Percentiles rank a stretch among this genome's conserved stretches.
Conservation (phyloP, 1,284 basidiomycete genomes). For the Moesziomyces parantarcticus region DNA sequence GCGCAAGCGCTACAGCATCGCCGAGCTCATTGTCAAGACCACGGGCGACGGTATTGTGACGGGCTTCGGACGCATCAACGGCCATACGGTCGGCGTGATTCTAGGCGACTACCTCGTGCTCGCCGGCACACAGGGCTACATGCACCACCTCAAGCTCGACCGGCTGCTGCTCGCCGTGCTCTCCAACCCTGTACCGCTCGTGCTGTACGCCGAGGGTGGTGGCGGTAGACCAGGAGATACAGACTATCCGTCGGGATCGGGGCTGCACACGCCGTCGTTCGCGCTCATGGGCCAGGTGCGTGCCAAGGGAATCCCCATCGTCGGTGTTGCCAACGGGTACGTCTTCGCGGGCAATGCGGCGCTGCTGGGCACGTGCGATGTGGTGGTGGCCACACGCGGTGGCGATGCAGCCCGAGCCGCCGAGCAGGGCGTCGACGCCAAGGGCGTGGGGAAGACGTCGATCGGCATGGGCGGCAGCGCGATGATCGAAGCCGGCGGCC, state of each 20-base stretch:
- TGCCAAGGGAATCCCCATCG: slow-evolving; percentile 36
- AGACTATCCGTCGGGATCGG: slow-evolving; percentile 22
- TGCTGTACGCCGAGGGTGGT: slow-evolving; percentile 56
- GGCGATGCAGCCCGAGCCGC: slow-evolving; percentile 10
- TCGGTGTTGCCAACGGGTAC: slow-evolving; percentile 52
- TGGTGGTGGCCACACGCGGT: slow-evolving; percentile 42
- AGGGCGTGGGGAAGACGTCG: slow-evolving; percentile 16
- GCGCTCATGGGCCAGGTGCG: slow-evolving; percentile 44
- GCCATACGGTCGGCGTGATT: slow-evolving; percentile 20
- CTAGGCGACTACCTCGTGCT: slow-evolving; percentile 53
- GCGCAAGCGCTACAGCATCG: slow-evolving; percentile 1
- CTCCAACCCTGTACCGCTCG: slow-evolving; percentile 35
- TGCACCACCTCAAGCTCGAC: slow-evolving; percentile 53
- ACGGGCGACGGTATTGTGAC: slow-evolving; percentile 52
- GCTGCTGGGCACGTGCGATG: slow-evolving; percentile 50
- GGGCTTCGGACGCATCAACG: slow-evolving; percentile 38
- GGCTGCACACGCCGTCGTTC: slow-evolving; percentile 49
- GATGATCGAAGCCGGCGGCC: slow-evolving; percentile 56
- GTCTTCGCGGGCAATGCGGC: slow-evolving; percentile 57
- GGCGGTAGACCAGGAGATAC: slow-evolving; percentile 54
- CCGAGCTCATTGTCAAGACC: slow-evolving; percentile 29
- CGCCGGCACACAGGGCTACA: slow-evolving; percentile 52
- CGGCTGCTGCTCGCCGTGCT: slow-evolving; percentile 35
- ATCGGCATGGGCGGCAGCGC: slow-evolving; percentile 55
- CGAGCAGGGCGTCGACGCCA: neutral